Evolutionary conservation across 352 stramenopile genomes (phyloP).

Genomic region (Globisporangium cylindrosporum): DNA sequence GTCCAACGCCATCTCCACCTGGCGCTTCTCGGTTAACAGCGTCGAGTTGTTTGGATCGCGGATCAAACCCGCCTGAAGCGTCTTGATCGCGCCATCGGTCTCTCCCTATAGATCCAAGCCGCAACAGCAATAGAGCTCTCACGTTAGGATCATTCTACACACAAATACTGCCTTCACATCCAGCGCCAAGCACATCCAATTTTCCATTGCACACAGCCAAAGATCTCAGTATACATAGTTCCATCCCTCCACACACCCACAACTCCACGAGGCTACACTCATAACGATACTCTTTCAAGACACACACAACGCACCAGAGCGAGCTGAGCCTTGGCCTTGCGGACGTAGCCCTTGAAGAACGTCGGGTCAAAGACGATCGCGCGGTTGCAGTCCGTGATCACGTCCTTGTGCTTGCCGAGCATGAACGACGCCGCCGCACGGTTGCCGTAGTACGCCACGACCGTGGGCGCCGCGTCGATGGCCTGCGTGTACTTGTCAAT

Average conservation of each 20-base stretch:
- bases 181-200: background rate
- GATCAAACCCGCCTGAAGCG: constrained; percentile 65
- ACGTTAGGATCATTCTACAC: constrained; percentile 5
- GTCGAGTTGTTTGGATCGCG: constrained; percentile 79
- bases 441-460: constrained; percentile 89
- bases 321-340: constrained; percentile 87
- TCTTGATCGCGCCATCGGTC: constrained; percentile 68
- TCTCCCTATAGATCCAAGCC: constrained; percentile 43
- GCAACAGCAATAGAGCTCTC: background rate
- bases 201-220: background rate
- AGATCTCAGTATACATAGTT: background rate
- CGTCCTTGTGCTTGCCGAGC: constrained; percentile 87
- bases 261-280: background rate
- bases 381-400: constrained; percentile 88
- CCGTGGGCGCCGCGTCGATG: constrained; percentile 82
- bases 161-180: background rate
- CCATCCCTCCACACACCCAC: background rate
- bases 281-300: background rate
- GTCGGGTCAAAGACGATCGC: constrained; percentile 88
- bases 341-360: constrained; percentile 90
- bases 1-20: constrained; percentile 78
- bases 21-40: constrained; percentile 70
- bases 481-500: constrained; percentile 91
- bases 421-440: constrained; percentile 90
- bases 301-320: constrained; percentile 41